Evolutionary conservation across 164 flowering plant genomes (phyloP), one percentile per base, ranked within the genome.

Genomic region (Magnolia sinica): DNA sequence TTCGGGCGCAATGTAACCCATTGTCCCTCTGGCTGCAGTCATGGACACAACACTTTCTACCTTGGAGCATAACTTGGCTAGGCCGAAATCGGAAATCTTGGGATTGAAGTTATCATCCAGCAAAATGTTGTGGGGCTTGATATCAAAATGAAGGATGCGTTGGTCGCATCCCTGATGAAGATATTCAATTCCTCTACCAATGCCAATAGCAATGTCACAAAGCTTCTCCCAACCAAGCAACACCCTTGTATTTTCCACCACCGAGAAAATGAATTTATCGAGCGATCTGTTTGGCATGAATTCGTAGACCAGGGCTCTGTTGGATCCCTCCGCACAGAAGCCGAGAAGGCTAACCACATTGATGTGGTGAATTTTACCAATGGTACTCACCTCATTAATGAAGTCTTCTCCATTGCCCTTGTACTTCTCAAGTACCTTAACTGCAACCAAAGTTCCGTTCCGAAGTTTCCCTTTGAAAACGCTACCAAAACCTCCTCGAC

Each of bases 111-210:
- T 64, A 8, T 77, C 18, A 23, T 77, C 75, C 1, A 67, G 45
- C 14, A 75, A 52, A 27, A 75, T 75, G 24, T 75, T 75, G 37
- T 75, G 71, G 18, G 77, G 74, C 50, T 77, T 77, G 58, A 77
- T 77, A 51, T 77, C 79, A 29, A 77, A 72, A 71, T 77, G 76
- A 64, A 77, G 64, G 22, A 77, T 77, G 55, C 76, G 10, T 22
- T 11, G 51, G 37, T 77, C 70, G 52, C 79, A 77, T n/a, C 79
- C 79, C 23, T 63, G 70, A 27, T 75, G 77, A 29, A 75, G 61
- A 22, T 66, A 75, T 49, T 75, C 77, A 7, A 75, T 75, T 14
- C 77, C 77, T 65, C 13, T 45, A 65, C 71, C 77, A 19, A 67
- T 50, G 37, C 71, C 77, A 1, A 59, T 18, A 1, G 76, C 76